Base-by-base conservation (phyloP, 768 basidiomycete genomes). In the Calvatia gigantea region DNA sequence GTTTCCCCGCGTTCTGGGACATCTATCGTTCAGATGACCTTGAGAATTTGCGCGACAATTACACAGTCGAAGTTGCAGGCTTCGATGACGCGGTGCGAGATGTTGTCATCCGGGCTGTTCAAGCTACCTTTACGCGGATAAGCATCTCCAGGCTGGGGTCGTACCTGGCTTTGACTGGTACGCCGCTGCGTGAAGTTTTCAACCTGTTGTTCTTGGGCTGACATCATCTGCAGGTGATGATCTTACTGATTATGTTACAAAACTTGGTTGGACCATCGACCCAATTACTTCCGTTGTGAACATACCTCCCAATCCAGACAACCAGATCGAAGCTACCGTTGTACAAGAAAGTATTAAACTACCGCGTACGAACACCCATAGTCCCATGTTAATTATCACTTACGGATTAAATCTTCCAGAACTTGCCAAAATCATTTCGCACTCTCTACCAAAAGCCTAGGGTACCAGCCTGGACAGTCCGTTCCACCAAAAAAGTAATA, bases 1-100 rank as follows among this genome's bases (percentile, higher is more conserved):
- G 89, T 54, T 94, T 95, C 76, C 86, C 90, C 45, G 81, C 85
- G 2, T 95, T 95, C 74, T 95, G 93, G 93, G 64, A 75, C 57
- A 70, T 80, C 25, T 94, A 89, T 70, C 80, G 74, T 60, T 91
- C 90, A 2, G 82, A 83, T 23, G 76, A 83, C 42, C 75, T 91
- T 5, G 86, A 89, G 60, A 67, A 70, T n/a, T 71, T 94, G 49
- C 79, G 92, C 41, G 89, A 91, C 61, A 92, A 93, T 67, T 94
- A 91, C 67, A 93, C 90, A 1, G 80, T 92, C 5, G 92, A 94
- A 67, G 86, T 84, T 51, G 75, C 78, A 28, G 91, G 92, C 2
- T 94, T 94, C 60, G 91, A 93, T 64, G 82, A 91, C 65, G 79
- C 87, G n/a, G 81, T 94, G 35, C 75, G 92, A 44, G 83, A 85